Percentiles rank a stretch among this genome's conserved stretches.
phyloP scores from a whole-genome alignment of 1,284 basidiomycete genomes.

The Serendipita sp. region DNA sequence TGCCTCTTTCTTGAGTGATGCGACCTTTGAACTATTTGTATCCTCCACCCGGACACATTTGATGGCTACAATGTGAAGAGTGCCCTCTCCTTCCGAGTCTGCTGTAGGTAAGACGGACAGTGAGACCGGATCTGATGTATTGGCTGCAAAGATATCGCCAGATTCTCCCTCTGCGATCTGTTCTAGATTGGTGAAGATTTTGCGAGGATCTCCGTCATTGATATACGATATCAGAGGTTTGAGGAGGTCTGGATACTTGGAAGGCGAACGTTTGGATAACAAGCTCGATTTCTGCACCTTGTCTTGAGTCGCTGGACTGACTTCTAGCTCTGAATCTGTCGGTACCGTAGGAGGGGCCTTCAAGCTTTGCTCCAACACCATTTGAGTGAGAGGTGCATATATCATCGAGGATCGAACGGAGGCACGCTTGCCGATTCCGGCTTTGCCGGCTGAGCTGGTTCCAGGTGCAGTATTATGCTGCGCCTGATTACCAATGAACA shows the following conservation, averaged over 20 bases:
- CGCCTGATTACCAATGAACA: too few relatives aligned
- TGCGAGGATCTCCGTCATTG: conserved; percentile 43
- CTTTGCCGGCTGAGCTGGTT: too few relatives aligned
- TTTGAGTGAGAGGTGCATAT: too few relatives aligned
- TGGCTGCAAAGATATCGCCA: conserved; percentile 55
- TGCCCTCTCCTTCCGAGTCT: not conserved
- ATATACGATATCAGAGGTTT: conserved; percentile 49
- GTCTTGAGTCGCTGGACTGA: not conserved
- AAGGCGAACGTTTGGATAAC: too few relatives aligned
- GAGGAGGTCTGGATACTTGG: conserved; percentile 28
- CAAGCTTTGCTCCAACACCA: too few relatives aligned
- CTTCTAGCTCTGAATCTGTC: not conserved
- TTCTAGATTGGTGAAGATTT: conserved; percentile 45
- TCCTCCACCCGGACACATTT: conserved; percentile 52
- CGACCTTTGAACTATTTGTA: conserved; percentile 43
- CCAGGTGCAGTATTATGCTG: too few relatives aligned
- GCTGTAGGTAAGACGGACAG: conserved; percentile 11
- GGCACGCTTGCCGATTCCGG: too few relatives aligned
- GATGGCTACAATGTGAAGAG: conserved; percentile 34
- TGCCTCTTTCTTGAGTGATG: conserved; percentile 46
- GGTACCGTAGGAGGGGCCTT: not conserved
- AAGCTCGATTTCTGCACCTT: too few relatives aligned
- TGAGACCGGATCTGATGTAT: conserved; percentile 25
- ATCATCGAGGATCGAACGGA: too few relatives aligned
- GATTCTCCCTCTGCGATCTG: conserved; percentile 71